Conservation (phyloP, 2,329 filamentous ascomycete genomes). For the Beauveria sp. region DNA sequence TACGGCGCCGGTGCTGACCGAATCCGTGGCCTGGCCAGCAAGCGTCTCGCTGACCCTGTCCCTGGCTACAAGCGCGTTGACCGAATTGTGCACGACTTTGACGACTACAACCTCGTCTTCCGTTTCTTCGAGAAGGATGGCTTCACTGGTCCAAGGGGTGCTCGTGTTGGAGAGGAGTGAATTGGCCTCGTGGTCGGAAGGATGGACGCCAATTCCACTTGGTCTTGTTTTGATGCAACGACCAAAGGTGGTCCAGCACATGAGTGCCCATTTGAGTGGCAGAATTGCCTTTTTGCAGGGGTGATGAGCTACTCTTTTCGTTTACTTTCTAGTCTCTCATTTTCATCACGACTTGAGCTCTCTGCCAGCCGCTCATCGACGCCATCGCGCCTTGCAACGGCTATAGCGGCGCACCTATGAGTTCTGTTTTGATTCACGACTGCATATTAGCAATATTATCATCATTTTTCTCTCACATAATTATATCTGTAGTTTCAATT, state of each 20-base stretch:
- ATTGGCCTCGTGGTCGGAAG: neutral
- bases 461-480: neutral
- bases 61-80: slow-evolving; percentile 84
- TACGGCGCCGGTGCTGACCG: slow-evolving; percentile 36
- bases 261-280: neutral
- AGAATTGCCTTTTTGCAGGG: neutral
- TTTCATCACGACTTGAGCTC: slow-evolving; percentile 3
- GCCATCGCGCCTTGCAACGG: neutral
- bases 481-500: neutral
- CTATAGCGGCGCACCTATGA: neutral
- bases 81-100: slow-evolving; percentile 92
- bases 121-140: slow-evolving; percentile 90
- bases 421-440: neutral
- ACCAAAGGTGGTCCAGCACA: neutral
- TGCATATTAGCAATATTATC: neutral
- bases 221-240: neutral
- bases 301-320: neutral
- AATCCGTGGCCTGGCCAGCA: slow-evolving; percentile 28
- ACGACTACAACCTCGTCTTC: slow-evolving; percentile 95
- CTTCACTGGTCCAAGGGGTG: slow-evolving; percentile 50
- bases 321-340: neutral
- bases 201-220: neutral
- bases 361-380: neutral
- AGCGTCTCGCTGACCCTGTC: slow-evolving; percentile 65
- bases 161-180: slow-evolving; percentile 46